A percentile compares a stretch with the other conserved stretches of the same genome.
phyloP scores from a whole-genome alignment of 2,329 filamentous ascomycete species.

The Neonectria hederae region DNA sequence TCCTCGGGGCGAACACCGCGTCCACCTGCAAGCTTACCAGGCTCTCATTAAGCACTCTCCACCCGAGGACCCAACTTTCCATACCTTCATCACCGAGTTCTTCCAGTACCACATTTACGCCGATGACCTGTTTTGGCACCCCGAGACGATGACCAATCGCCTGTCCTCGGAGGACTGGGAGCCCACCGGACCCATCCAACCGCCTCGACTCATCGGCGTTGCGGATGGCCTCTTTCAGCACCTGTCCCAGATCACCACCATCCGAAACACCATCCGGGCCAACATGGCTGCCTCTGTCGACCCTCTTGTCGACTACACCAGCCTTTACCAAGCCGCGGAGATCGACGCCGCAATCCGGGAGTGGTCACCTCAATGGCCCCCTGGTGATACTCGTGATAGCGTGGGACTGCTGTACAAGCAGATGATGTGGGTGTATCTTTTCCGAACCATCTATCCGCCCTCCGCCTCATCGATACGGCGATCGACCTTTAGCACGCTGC shows the following conservation, averaged over 20 bases:
- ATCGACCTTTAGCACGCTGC: conserved; percentile 44
- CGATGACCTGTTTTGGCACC: conserved; percentile 67
- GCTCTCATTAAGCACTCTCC: conserved; percentile 72
- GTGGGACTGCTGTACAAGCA: conserved; percentile 70
- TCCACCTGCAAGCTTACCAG: conserved; percentile 81
- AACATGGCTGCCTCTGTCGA: conserved; percentile 70
- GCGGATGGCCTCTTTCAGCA: conserved; percentile 83
- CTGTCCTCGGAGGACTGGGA: conserved; percentile 57
- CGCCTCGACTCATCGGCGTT: conserved; percentile 76
- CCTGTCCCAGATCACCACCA: conserved; percentile 79
- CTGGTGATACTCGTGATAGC: conserved; percentile 64
- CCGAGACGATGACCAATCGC: conserved; percentile 49
- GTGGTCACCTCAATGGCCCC: conserved; percentile 74
- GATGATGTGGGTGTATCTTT: conserved; percentile 73
- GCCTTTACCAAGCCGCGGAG: conserved; percentile 75
- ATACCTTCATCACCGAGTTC: conserved; percentile 74
- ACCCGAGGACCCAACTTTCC: conserved; percentile 72
- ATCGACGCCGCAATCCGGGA: conserved; percentile 79
- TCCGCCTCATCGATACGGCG: conserved; percentile 43
- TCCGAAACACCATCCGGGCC: conserved; percentile 77
- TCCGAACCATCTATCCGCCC: conserved; percentile 69
- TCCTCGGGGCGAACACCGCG: conserved; percentile 74
- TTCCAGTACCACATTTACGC: conserved; percentile 83
- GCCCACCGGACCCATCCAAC: conserved; percentile 53
- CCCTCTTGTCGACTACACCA: conserved; percentile 77